phyloP scores from a whole-genome alignment of 257 asterid genomes.

The Nicotiana attenuata region DNA sequence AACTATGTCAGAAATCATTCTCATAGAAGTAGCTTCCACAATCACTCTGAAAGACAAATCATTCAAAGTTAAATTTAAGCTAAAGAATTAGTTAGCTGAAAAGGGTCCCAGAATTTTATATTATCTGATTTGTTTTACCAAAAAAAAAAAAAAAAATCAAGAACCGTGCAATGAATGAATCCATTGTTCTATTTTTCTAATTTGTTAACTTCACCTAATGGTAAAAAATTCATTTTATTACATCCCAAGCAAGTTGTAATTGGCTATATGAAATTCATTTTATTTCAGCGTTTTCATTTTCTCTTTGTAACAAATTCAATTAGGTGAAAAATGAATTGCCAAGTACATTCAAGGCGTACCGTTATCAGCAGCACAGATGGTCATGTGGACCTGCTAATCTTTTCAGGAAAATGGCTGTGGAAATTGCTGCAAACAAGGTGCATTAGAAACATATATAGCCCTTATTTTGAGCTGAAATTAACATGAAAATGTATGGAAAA shows the following conservation, averaged over 20 bases:
- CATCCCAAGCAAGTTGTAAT: too few species aligned
- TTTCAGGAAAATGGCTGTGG: slow-evolving; percentile 41
- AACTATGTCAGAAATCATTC: background rate
- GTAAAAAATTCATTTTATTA: too few species aligned
- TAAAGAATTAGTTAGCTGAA: background rate
- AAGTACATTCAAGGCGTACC: slow-evolving; percentile 43
- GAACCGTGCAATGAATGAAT: too few species aligned
- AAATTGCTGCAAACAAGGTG: slow-evolving; percentile 36
- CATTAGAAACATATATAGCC: background rate
- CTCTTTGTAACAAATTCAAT: background rate
- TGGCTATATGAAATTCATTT: too few species aligned
- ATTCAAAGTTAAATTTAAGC: background rate
- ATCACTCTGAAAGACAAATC: background rate
- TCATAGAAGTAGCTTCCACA: background rate
- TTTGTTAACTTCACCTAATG: too few species aligned
- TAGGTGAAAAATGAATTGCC: slow-evolving; percentile 49
- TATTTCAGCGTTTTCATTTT: background rate
- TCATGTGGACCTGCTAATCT: slow-evolving; percentile 55
- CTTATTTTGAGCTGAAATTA: background rate
- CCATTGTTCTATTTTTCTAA: too few species aligned
- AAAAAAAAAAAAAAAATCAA: too few species aligned
- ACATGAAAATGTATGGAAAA: too few species aligned
- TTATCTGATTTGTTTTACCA: too few species aligned
- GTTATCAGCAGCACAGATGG: slow-evolving; percentile 49
- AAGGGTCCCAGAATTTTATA: background rate